Conservation (phyloP, 2,329 filamentous ascomycete genomes). For the Xylariaceae sp. region DNA sequence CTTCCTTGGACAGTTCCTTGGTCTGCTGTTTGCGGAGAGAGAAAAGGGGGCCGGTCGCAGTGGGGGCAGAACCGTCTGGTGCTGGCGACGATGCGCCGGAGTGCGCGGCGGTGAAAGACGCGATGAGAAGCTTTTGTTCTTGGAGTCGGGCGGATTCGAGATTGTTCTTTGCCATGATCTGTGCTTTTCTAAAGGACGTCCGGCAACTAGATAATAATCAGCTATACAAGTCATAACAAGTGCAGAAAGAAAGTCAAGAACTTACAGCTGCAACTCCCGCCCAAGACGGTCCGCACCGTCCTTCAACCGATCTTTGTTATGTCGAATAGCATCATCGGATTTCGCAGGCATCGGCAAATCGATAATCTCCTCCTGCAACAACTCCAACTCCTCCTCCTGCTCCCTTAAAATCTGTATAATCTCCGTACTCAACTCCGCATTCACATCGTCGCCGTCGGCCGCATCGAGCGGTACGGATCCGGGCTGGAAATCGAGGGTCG, state of each 20-base stretch:
- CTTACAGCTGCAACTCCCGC: conserved; percentile 66
- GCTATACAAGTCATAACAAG: not conserved
- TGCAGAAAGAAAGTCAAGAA: not conserved
- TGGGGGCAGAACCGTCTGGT: conserved; percentile 26
- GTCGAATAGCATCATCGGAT: conserved; percentile 50
- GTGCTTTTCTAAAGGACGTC: conserved; percentile 72
- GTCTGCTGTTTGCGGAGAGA: conserved; percentile 33
- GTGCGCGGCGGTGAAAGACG: conserved; percentile 49
- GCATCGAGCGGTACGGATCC: conserved; percentile 49
- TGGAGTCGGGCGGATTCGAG: conserved; percentile 67
- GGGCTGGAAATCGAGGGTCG: conserved; percentile 52
- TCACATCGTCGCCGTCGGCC: conserved; percentile 48
- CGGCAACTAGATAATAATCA: conserved; percentile 41
- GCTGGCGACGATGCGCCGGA: conserved; percentile 35
- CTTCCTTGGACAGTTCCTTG: conserved; percentile 45
- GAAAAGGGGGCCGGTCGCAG: conserved; percentile 23
- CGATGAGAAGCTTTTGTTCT: conserved; percentile 71
- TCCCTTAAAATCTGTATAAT: conserved; percentile 74
- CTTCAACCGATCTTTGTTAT: conserved; percentile 59
- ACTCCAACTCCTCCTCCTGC: conserved; percentile 76
- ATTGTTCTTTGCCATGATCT: conserved; percentile 70
- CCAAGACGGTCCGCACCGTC: conserved; percentile 62
- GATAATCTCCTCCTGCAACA: conserved; percentile 71
- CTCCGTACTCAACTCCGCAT: conserved; percentile 70
- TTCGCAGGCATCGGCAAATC: conserved; percentile 52